phyloP scores from a whole-genome alignment of 768 basidiomycete genomes.

The Aureoboletus auriporus region DNA sequence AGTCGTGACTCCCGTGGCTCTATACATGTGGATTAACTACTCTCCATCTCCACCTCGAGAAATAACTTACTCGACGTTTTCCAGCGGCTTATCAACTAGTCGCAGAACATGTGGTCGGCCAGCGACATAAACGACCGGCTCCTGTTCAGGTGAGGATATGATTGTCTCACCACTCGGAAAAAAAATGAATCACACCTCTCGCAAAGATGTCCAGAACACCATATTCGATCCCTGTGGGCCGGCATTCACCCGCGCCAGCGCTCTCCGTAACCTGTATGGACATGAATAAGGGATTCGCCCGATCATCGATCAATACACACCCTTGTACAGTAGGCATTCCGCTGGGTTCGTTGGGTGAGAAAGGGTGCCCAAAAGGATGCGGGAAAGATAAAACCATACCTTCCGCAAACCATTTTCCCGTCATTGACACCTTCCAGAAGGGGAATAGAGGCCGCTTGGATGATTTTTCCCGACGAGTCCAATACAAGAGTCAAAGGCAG shows the following conservation, averaged over 20 bases:
- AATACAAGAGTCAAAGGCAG: conserved; percentile 58
- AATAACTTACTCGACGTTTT: conserved; percentile 79
- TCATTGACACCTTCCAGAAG: conserved; percentile 34
- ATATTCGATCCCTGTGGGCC: conserved; percentile 68
- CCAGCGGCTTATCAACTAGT: conserved; percentile 79
- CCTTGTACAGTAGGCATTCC: conserved; percentile 96
- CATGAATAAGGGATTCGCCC: neutral
- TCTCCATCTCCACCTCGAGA: neutral
- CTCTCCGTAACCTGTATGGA: conserved; percentile 61
- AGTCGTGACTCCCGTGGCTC: conserved; percentile 92
- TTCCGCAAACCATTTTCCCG: conserved; percentile 73
- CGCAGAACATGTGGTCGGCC: conserved; percentile 90
- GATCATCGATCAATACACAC: conserved; percentile 4
- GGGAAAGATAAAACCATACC: conserved; percentile 37
- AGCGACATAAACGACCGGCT: conserved; percentile 88
- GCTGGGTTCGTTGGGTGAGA: conserved; percentile 35
- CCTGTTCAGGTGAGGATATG: conserved; percentile 39
- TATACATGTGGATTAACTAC: conserved; percentile 24
- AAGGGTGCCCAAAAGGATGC: conserved; percentile 8
- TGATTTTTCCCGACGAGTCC: conserved; percentile 20
- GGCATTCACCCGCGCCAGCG: conserved; percentile 76
- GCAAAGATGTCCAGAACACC: conserved; percentile 92
- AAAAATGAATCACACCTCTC: conserved; percentile 57
- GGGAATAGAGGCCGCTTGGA: conserved; percentile 31
- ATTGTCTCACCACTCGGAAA: neutral